These are phyloP conservation scores for Petunia axillaris DNA, from an alignment of 257 asterid species.

Conservation along the genomic window DNA sequence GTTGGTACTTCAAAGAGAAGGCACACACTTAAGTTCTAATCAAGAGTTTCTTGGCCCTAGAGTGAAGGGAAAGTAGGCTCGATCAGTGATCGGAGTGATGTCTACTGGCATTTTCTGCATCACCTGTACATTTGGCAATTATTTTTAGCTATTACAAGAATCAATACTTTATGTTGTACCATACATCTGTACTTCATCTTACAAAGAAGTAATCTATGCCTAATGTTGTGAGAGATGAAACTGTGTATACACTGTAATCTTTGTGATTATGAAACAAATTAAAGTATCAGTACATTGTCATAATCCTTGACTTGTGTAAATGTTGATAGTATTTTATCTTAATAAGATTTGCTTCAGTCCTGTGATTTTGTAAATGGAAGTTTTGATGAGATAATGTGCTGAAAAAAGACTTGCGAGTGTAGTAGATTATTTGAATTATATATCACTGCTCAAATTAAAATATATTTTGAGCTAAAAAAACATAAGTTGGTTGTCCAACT, in stretches of 20 bases:
- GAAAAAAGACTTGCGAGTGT: not conserved
- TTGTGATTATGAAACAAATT: not conserved
- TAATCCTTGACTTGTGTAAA: slow-evolving; percentile 9
- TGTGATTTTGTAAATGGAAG: not conserved
- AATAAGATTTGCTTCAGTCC: not conserved
- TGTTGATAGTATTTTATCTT: slow-evolving; percentile 2
- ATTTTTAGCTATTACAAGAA: slow-evolving; percentile 12
- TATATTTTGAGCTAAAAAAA: no score
- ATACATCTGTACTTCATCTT: slow-evolving; percentile 15
- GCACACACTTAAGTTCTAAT: not conserved
- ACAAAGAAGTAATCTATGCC: slow-evolving; percentile 20
- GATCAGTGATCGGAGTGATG: slow-evolving; percentile 15
- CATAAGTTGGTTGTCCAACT: no score
- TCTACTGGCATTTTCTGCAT: slow-evolving; percentile 13
- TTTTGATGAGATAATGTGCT: not conserved
- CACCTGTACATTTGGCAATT: slow-evolving; percentile 20
- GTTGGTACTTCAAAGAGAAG: not conserved
- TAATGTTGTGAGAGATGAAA: slow-evolving; percentile 17
- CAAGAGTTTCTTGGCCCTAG: slow-evolving; percentile 6
- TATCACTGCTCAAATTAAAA: no score
- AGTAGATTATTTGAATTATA: no score
- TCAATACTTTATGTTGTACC: slow-evolving; percentile 4
- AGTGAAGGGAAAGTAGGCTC: slow-evolving; percentile 12
- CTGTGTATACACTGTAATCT: slow-evolving; percentile 20
- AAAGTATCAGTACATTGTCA: slow-evolving; percentile 4